These are phyloP conservation scores for Berkeleyomyces basicola DNA, from an alignment of 2,329 filamentous ascomycete species.

Conservation along the genomic window DNA sequence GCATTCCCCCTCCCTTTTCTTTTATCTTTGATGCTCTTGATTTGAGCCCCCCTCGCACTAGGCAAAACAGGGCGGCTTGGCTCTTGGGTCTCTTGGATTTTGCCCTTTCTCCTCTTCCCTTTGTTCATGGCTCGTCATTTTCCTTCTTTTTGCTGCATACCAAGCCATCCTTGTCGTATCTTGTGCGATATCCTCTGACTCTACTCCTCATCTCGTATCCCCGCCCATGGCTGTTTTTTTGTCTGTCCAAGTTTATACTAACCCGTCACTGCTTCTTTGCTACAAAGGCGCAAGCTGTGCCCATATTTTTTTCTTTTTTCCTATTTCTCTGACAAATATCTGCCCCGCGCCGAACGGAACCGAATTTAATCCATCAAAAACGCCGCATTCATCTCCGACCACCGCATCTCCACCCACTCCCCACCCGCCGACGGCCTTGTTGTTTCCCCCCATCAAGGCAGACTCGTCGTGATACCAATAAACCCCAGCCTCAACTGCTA, in stretches of 20 bases:
- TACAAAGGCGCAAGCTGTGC: neutral
- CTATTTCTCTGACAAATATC: slow-evolving; percentile 1
- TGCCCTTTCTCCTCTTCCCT: neutral
- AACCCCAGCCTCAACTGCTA: neutral
- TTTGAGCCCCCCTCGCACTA: neutral
- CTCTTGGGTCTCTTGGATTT: neutral
- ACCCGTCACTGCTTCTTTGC: neutral
- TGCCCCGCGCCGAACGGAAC: neutral
- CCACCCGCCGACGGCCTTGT: neutral
- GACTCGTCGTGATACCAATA: neutral
- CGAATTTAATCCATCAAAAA: neutral
- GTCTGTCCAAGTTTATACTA: neutral
- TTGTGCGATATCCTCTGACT: neutral
- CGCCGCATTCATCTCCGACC: neutral
- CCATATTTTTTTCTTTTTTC: neutral
- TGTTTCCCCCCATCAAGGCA: neutral
- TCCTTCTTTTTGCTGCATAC: neutral
- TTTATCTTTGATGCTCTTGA: neutral
- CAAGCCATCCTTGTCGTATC: neutral
- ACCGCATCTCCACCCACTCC: neutral
- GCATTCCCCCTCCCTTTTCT: neutral
- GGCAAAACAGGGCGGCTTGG: neutral
- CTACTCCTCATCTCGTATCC: neutral
- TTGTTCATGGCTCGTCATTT: neutral
- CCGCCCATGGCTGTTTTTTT: neutral